A percentile compares a stretch with the other conserved stretches of the same genome.
phyloP scores from a whole-genome alignment of 2,329 filamentous ascomycete genomes.

The Colletotrichum horii region DNA sequence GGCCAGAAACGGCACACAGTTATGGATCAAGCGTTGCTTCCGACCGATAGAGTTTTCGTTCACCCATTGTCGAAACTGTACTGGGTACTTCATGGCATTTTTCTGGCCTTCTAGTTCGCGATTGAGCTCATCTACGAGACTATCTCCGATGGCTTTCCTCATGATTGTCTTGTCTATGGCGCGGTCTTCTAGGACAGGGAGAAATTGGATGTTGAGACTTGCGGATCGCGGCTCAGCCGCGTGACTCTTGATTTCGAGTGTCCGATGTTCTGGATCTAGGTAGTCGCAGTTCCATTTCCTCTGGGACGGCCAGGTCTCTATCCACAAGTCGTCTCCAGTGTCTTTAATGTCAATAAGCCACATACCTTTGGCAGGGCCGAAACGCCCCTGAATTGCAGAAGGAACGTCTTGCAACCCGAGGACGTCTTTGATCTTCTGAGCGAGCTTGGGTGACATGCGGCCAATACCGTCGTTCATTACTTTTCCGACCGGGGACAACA shows the following conservation, averaged over 20 bases:
- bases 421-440: constrained; percentile 51
- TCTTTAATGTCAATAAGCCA: constrained; percentile 68
- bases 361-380: constrained; percentile 77
- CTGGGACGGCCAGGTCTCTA: constrained; percentile 71
- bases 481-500: constrained; percentile 42
- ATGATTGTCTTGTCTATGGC: constrained; percentile 51
- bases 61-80: constrained; percentile 60
- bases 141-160: constrained; percentile 49
- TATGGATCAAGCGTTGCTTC: constrained; percentile 42
- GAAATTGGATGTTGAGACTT: constrained; percentile 69
- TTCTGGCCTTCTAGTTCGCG: constrained; percentile 58
- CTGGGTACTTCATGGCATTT: constrained; percentile 53
- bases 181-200: constrained; percentile 70
- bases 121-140: constrained; percentile 56
- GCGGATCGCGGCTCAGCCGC: constrained; percentile 55
- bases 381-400: constrained; percentile 70
- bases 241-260: constrained; percentile 66
- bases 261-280: constrained; percentile 55
- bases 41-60: constrained; percentile 40
- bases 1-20: constrained; percentile 47
- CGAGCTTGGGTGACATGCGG: constrained; percentile 66
- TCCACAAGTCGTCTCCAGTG: constrained; percentile 59
- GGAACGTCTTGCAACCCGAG: constrained; percentile 62
- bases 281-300: constrained; percentile 67
- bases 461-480: constrained; percentile 74